Conservation (phyloP, 2,329 filamentous ascomycete genomes). For the Boeremia exigua region DNA sequence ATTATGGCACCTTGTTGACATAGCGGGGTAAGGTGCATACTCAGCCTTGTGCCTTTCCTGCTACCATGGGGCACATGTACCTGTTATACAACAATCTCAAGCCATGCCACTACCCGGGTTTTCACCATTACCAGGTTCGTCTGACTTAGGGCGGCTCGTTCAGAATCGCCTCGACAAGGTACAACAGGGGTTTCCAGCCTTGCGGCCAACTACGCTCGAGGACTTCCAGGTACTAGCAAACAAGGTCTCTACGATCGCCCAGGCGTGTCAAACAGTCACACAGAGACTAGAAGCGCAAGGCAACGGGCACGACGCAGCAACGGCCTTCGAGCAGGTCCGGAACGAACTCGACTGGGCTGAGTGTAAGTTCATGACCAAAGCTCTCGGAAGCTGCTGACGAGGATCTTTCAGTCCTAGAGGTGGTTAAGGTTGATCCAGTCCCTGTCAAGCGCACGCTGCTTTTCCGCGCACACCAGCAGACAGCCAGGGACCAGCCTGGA, state of each 20-base stretch:
- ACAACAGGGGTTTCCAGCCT: neutral
- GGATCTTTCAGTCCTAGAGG: neutral
- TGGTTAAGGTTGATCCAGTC: neutral
- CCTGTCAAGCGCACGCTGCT: neutral
- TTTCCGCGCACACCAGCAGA: neutral
- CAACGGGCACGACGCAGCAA: neutral
- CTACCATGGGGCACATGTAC: neutral
- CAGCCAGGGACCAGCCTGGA: neutral
- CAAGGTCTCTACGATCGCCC: neutral
- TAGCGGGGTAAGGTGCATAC: neutral
- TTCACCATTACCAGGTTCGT: neutral
- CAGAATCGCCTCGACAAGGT: neutral
- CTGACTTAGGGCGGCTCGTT: neutral
- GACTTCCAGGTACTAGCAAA: neutral
- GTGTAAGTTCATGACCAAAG: neutral
- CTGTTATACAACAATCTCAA: neutral
- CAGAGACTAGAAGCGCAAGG: neutral
- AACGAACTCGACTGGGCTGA: neutral
- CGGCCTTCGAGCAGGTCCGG: neutral
- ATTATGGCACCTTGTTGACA: neutral
- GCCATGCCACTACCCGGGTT: neutral
- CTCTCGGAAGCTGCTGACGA: neutral
- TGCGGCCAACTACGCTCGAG: neutral
- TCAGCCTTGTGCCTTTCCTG: neutral
- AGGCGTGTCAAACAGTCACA: neutral